phyloP scores from a whole-genome alignment of 208 protist genomes.

The Trypanosoma melophagium region DNA sequence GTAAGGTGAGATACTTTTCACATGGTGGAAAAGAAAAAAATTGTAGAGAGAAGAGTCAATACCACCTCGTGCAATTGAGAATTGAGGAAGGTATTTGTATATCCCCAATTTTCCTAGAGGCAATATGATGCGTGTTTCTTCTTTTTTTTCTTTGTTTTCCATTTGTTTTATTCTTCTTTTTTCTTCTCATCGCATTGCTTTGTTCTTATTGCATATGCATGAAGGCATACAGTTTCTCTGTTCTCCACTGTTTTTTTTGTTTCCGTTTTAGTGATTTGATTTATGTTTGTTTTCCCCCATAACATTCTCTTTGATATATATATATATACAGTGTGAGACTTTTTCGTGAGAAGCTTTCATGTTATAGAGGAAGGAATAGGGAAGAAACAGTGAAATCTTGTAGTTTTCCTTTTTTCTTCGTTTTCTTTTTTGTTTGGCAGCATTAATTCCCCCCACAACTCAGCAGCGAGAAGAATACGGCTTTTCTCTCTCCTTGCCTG shows the following conservation, averaged over 20 bases:
- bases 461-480: too few relatives aligned
- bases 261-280: neutral
- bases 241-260: constrained; percentile 31
- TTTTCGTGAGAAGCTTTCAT: too few relatives aligned
- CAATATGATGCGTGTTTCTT: too few relatives aligned
- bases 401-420: constrained; percentile 3
- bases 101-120: too few relatives aligned
- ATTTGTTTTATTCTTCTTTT: constrained; percentile 8
- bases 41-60: too few relatives aligned
- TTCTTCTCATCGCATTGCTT: constrained; percentile 1
- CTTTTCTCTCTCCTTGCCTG: neutral
- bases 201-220: constrained; percentile 1
- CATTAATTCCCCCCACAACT: neutral
- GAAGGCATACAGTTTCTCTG: constrained; percentile 12
- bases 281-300: neutral
- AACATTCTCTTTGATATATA: neutral
- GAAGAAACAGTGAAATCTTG: neutral
- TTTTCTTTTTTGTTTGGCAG: neutral
- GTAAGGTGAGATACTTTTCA: too few relatives aligned
- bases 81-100: too few relatives aligned
- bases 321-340: constrained; percentile 5
- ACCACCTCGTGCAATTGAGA: too few relatives aligned
- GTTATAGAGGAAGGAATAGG: neutral
- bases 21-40: too few relatives aligned
- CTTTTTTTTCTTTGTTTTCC: neutral